Evolutionary conservation across 2,329 filamentous ascomycete genomes (phyloP).

Genomic region (Fusarium napiforme): DNA sequence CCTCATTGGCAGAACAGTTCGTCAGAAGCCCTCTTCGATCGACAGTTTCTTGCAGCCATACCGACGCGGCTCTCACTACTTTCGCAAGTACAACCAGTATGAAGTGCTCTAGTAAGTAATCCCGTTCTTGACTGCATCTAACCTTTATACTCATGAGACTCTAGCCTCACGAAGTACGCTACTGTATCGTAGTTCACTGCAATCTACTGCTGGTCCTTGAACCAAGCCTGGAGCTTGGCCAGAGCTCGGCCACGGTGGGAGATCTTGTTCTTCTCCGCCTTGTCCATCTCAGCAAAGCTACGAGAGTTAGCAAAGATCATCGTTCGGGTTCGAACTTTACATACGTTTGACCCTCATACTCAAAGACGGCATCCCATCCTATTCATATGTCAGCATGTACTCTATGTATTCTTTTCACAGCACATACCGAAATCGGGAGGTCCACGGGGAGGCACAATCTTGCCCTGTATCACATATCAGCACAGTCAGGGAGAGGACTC

Average conservation of each 20-base stretch:
- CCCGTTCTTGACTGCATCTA: not conserved
- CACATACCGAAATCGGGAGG: constrained; percentile 80
- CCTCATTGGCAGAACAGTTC: constrained; percentile 62
- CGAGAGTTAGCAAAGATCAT: constrained; percentile 16
- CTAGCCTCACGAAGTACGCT: constrained; percentile 36
- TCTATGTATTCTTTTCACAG: not conserved
- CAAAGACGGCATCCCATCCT: constrained; percentile 98
- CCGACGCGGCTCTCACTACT: constrained; percentile 73
- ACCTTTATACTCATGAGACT: constrained; percentile 6
- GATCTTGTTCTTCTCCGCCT: constrained; percentile 86
- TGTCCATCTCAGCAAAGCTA: constrained; percentile 94
- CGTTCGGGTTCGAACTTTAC: constrained; percentile 31
- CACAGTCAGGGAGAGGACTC: not conserved
- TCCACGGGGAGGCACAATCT: constrained; percentile 86
- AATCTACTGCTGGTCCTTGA: constrained; percentile 59
- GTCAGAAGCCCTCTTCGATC: constrained; percentile 52
- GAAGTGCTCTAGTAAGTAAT: constrained; percentile 77
- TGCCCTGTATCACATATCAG: constrained; percentile 60
- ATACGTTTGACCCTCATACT: constrained; percentile 87
- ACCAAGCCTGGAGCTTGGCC: constrained; percentile 85
- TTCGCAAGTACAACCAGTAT: constrained; percentile 79
- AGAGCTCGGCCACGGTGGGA: constrained; percentile 92
- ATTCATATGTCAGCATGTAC: constrained; percentile 20
- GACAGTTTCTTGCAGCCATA: constrained; percentile 73
- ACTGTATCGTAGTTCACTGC: not conserved